Evolutionary conservation across 495 filamentous ascomycete genomes (phyloP).

Genomic region (Daldinia concentrica): DNA sequence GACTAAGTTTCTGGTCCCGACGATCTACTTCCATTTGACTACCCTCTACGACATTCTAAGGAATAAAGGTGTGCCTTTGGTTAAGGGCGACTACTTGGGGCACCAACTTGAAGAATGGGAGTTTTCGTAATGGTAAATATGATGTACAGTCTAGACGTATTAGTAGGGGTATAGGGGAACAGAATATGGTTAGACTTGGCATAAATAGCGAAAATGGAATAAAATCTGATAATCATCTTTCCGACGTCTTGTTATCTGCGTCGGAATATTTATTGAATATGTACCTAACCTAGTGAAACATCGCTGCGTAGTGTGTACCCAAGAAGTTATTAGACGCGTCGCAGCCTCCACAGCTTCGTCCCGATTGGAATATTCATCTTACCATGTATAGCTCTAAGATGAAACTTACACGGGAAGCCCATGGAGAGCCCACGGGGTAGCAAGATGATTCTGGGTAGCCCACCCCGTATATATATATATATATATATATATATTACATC

Average conservation of each 20-base stretch:
- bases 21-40: constrained; percentile 67
- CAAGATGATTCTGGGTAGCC: no score
- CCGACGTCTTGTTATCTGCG: background rate
- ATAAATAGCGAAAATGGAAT: background rate
- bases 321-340: no score
- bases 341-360: background rate
- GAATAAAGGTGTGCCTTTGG: constrained; percentile 63
- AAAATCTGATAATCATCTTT: background rate
- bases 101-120: background rate
- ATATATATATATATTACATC: no score
- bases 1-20: constrained; percentile 55
- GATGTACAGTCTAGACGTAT: background rate
- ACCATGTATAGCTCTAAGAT: background rate
- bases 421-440: no score
- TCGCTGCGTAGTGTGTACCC: no score
- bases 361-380: background rate
- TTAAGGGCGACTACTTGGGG: constrained; percentile 62
- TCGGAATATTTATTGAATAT: no score
- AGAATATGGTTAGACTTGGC: background rate
- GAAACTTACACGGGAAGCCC: no score
- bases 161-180: background rate
- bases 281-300: no score
- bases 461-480: no score
- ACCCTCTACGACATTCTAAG: constrained; percentile 66
- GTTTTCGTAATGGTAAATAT: background rate